Conservation (phyloP, 305 asterid genomes). For the Solanum hybrid region DNA sequence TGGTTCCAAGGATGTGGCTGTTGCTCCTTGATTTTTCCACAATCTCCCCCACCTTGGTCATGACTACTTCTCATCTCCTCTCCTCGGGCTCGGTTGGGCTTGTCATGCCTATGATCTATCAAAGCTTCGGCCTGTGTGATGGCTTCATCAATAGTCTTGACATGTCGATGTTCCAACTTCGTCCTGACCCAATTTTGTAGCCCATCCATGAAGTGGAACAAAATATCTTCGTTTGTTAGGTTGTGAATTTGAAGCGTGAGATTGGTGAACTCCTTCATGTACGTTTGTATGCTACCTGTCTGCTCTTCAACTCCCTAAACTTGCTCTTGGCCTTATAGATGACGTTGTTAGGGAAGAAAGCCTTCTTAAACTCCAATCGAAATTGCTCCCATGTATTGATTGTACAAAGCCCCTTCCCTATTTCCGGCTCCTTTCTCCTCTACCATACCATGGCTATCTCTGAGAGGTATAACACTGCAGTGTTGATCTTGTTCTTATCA, state of each 20-base stretch:
- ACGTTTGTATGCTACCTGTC: neutral
- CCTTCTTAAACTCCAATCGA: neutral
- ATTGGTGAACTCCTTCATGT: neutral
- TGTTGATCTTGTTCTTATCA: neutral
- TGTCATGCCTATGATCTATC: neutral
- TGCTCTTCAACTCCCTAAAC: neutral
- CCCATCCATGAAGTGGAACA: neutral
- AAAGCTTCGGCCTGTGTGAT: neutral
- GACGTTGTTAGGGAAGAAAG: neutral
- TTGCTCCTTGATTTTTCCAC: neutral
- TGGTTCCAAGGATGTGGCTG: neutral
- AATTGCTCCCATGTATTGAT: neutral
- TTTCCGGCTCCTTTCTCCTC: neutral
- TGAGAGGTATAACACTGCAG: neutral
- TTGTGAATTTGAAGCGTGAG: neutral
- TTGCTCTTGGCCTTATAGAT: neutral
- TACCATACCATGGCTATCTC: neutral
- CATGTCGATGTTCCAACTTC: neutral
- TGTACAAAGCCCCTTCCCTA: neutral
- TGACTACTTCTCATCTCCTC: neutral
- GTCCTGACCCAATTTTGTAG: neutral
- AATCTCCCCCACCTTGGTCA: neutral
- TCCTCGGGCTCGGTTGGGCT: neutral
- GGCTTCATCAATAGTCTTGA: neutral
- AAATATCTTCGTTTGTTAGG: neutral